Percentiles rank a stretch among this genome's conserved stretches.
Evolutionary conservation across 2,329 filamentous ascomycete species (phyloP).

Genomic region (Calonectria hawksworthii): DNA sequence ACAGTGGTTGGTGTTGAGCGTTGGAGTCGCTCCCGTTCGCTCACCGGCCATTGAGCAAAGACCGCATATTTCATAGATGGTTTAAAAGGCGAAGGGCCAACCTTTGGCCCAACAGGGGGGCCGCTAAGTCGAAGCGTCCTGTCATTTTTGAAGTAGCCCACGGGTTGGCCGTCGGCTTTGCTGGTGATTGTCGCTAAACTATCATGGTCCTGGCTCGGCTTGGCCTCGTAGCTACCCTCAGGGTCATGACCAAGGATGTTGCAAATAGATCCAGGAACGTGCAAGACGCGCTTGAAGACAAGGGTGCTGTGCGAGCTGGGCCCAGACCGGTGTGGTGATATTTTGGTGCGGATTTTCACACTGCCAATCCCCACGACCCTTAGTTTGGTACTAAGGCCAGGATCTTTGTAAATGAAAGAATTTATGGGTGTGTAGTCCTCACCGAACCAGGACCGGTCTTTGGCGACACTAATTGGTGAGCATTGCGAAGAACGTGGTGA

Average conservation of each 20-base stretch:
- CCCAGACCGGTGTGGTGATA: background rate
- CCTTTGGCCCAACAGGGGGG: conserved; percentile 7
- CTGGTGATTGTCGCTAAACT: background rate
- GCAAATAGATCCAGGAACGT: conserved; percentile 9
- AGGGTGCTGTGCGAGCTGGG: background rate
- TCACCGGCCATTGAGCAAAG: background rate
- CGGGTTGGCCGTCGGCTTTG: background rate
- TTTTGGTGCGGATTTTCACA: conserved; percentile 17
- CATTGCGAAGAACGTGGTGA: no score
- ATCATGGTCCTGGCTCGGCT: background rate
- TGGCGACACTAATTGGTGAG: conserved; percentile 21
- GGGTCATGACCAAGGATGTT: conserved; percentile 17
- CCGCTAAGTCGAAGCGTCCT: conserved; percentile 5
- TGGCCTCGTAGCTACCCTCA: background rate
- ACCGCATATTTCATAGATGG: background rate
- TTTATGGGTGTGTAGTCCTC: conserved; percentile 21
- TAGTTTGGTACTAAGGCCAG: background rate
- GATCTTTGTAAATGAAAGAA: background rate
- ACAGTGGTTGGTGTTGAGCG: no score
- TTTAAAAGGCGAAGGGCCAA: conserved; percentile 10
- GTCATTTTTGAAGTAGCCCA: conserved; percentile 9
- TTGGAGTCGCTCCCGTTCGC: background rate
- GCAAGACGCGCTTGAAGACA: conserved; percentile 37
- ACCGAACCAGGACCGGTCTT: conserved; percentile 30
- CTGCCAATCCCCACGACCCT: conserved; percentile 22